Percentiles rank a stretch among this genome's conserved stretches.
Conservation (phyloP, 257 asterid genomes). For the Knoxia roxburghii region DNA sequence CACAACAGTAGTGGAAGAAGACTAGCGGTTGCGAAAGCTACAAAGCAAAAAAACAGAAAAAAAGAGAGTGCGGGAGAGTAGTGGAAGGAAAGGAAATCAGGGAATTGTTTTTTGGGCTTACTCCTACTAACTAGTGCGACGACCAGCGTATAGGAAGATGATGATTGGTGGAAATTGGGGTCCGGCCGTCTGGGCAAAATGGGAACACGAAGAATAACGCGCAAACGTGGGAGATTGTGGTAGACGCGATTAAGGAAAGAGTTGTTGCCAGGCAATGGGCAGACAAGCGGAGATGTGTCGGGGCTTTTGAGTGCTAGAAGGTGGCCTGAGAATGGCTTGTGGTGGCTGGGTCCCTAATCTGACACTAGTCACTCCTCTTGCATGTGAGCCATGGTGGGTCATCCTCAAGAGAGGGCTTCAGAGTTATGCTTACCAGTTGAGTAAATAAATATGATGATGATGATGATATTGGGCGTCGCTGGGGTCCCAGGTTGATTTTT, state of each 20-base stretch:
- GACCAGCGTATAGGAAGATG: too few relatives aligned
- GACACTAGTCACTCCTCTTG: constrained; percentile 24
- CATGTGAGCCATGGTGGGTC: constrained; percentile 33
- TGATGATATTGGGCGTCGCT: too few relatives aligned
- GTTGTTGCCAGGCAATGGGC: constrained; percentile 31
- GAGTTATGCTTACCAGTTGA: neutral
- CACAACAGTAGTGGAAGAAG: neutral
- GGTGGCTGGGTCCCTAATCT: constrained; percentile 13
- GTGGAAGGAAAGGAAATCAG: neutral
- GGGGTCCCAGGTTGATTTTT: too few relatives aligned
- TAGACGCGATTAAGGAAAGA: neutral
- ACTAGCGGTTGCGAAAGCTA: neutral
- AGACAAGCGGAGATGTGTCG: neutral
- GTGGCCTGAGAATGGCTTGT: neutral
- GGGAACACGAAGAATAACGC: neutral
- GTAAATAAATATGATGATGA: too few relatives aligned
- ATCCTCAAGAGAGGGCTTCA: neutral
- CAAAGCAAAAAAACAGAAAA: neutral
- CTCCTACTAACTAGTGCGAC: too few relatives aligned
- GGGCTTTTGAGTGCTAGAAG: neutral
- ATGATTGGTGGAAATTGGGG: too few relatives aligned
- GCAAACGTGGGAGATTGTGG: constrained; percentile 1
- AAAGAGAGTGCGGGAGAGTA: neutral
- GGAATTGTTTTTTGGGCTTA: too few relatives aligned
- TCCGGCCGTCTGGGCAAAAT: too few relatives aligned